Conservation (phyloP, 495 filamentous ascomycete genomes). For the Tuber borchii region DNA sequence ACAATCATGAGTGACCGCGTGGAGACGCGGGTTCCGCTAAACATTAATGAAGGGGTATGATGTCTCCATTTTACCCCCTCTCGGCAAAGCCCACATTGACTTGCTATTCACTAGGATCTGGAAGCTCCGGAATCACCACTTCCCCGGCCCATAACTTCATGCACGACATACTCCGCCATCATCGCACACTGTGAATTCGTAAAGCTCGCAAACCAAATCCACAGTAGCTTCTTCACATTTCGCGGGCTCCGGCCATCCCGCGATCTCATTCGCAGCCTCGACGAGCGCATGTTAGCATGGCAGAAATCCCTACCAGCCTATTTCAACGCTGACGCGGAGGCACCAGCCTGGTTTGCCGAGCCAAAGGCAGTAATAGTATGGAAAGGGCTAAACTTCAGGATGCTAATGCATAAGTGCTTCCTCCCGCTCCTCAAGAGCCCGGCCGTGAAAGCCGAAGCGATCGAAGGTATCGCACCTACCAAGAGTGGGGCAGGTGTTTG, state of each 20-base stretch:
- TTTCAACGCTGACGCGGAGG: constrained; percentile 18
- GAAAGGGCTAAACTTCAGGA: constrained; percentile 43
- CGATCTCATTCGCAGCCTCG: constrained; percentile 33
- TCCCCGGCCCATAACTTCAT: constrained; percentile 24
- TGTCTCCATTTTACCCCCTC: constrained; percentile 4
- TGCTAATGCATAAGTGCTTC: constrained; percentile 40
- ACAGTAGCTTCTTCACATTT: constrained; percentile 39
- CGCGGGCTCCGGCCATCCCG: constrained; percentile 26
- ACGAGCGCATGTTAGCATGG: constrained; percentile 38
- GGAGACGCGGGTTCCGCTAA: constrained; percentile 39
- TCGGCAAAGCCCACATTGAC: background rate
- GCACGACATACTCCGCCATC: constrained; percentile 43
- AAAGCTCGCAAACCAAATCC: constrained; percentile 39
- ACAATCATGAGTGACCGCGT: constrained; percentile 35
- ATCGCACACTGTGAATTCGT: constrained; percentile 41
- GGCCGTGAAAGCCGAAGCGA: constrained; percentile 5
- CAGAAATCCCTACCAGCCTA: constrained; percentile 28
- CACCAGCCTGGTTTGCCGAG: constrained; percentile 37
- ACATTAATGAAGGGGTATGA: constrained; percentile 38
- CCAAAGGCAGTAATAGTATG: constrained; percentile 39
- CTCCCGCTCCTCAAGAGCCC: constrained; percentile 28
- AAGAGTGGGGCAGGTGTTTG: constrained; percentile 23
- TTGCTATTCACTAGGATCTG: constrained; percentile 17
- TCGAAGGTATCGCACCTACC: background rate
- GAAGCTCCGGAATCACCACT: constrained; percentile 20